Evolutionary conservation across 805 yeast species (phyloP).

Genomic region (Monosporozyma servazzii): DNA sequence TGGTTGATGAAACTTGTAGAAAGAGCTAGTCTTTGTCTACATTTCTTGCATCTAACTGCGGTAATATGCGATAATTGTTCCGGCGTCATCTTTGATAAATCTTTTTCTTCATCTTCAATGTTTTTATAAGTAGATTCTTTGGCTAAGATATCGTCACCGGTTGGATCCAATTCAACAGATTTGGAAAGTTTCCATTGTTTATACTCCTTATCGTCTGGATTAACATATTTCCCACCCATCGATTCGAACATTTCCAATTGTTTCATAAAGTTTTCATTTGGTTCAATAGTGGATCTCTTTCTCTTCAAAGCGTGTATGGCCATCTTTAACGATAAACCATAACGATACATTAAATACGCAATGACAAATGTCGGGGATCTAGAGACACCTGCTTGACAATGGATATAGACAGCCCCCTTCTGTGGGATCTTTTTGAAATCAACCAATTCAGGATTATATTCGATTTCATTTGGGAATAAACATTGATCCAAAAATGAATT

Average conservation of each 20-base stretch:
- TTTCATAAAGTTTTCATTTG: slow-evolving; percentile 64
- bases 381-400: slow-evolving; percentile 89
- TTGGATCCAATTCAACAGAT: slow-evolving; percentile 34
- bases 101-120: slow-evolving; percentile 20
- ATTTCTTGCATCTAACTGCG: slow-evolving; percentile 67
- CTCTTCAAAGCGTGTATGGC: slow-evolving; percentile 71
- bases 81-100: slow-evolving; percentile 17
- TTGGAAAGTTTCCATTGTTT: slow-evolving; percentile 37
- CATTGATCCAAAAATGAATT: slow-evolving; percentile 62
- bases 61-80: slow-evolving; percentile 23
- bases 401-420: slow-evolving; percentile 44
- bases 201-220: slow-evolving; percentile 27
- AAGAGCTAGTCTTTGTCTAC: slow-evolving; percentile 63
- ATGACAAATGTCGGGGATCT: slow-evolving; percentile 79
- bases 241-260: slow-evolving; percentile 61
- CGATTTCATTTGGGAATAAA: slow-evolving; percentile 37
- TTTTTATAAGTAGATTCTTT: slow-evolving; percentile 29
- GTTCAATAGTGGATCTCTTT: slow-evolving; percentile 50
- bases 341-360: slow-evolving; percentile 80
- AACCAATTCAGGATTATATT: slow-evolving; percentile 25
- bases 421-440: slow-evolving; percentile 31
- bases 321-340: slow-evolving; percentile 46
- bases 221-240: slow-evolving; percentile 30
- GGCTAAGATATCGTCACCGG: slow-evolving; percentile 28
- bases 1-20: slow-evolving; percentile 57